A percentile compares a stretch with the other conserved stretches of the same genome.
phyloP scores from a whole-genome alignment of 768 basidiomycete genomes.

The Russula brevipes region DNA sequence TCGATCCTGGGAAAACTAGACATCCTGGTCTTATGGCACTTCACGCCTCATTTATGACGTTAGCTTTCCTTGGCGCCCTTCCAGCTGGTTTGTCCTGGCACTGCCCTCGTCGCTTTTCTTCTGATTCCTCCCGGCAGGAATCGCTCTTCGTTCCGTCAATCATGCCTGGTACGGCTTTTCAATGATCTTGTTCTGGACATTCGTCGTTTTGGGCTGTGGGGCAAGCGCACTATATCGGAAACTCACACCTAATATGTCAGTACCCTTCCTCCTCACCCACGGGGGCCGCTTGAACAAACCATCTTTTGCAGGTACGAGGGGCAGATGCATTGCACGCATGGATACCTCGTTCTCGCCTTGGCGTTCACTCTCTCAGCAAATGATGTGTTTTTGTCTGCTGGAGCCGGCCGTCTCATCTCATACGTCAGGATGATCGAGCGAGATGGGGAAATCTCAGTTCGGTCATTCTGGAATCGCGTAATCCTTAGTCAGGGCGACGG shows the following conservation, averaged over 20 bases:
- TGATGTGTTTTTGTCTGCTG: conserved; percentile 51
- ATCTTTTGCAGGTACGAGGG: conserved; percentile 56
- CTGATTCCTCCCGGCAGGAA: conserved; percentile 44
- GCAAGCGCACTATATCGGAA: conserved; percentile 69
- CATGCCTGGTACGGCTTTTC: conserved; percentile 58
- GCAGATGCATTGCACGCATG: conserved; percentile 54
- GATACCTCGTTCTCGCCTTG: conserved; percentile 50
- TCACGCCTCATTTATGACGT: conserved; percentile 67
- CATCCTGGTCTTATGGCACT: conserved; percentile 67
- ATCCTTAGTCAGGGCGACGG: conserved; percentile 45
- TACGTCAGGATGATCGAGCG: conserved; percentile 38
- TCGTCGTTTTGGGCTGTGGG: conserved; percentile 59
- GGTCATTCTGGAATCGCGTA: conserved; percentile 52
- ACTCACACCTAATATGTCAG: conserved; percentile 79
- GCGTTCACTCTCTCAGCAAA: conserved; percentile 43
- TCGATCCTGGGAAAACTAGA: conserved; percentile 39
- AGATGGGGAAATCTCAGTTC: conserved; percentile 41
- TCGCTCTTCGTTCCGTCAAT: conserved; percentile 72
- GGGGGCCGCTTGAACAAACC: background rate
- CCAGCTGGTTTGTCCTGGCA: conserved; percentile 58
- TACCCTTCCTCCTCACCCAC: conserved; percentile 33
- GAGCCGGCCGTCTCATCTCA: conserved; percentile 45
- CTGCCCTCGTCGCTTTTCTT: background rate
- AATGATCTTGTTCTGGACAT: conserved; percentile 57
- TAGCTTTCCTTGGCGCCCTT: conserved; percentile 79